These are phyloP conservation scores for Heritiera fomes DNA, from an alignment of 345 rosid species.

Conservation along the genomic window DNA sequence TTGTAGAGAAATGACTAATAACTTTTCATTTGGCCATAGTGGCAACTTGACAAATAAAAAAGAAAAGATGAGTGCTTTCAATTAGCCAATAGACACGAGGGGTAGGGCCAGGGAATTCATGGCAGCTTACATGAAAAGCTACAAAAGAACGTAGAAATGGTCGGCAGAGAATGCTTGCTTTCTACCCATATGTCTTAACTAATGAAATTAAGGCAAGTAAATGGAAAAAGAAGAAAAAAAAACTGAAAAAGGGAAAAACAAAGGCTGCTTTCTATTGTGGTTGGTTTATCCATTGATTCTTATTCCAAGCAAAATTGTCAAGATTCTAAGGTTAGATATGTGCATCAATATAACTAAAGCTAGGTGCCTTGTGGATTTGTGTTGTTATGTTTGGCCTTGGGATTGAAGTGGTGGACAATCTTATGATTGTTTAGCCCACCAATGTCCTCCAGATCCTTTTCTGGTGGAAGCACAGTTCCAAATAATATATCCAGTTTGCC, in stretches of 20 bases:
- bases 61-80: neutral
- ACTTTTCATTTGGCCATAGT: neutral
- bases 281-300: neutral
- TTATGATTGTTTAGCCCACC: conserved; percentile 9
- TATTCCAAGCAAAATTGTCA: neutral
- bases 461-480: neutral
- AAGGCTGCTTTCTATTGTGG: neutral
- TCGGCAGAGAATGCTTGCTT: neutral
- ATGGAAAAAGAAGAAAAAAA: neutral
- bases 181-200: neutral
- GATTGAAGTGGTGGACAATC: neutral
- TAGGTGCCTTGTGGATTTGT: neutral
- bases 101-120: neutral
- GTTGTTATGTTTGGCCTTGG: neutral
- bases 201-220: neutral
- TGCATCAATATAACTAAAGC: neutral
- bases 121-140: neutral
- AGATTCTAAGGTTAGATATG: neutral
- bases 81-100: neutral
- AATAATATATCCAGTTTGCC: neutral
- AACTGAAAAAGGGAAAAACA: no score
- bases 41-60: neutral
- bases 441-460: neutral
- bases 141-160: neutral
- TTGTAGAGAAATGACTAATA: neutral